Base-by-base conservation (phyloP, 2,329 filamentous ascomycete species). In the Phialophora expanda region DNA sequence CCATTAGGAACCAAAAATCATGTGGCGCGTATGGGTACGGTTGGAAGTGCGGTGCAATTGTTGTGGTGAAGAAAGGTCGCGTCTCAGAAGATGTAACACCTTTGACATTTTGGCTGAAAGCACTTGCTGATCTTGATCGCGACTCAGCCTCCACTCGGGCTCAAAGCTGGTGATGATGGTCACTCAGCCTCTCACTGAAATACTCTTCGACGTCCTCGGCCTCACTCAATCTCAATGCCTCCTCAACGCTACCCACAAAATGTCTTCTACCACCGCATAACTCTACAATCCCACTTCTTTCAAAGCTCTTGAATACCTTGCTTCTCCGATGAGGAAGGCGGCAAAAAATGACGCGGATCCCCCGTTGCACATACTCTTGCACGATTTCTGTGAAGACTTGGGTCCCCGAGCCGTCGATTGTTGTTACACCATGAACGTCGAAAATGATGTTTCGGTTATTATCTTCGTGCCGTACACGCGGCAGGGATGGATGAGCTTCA, bases 351-450 rank as follows among this genome's bases (percentile, higher is more conserved):
- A 83, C 80, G 6, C 79, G 73, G 1, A 94, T 92, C 0, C 90
- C 90, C 4, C 89, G 83, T 38, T 90, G 85, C n/a, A 89, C 83
- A 76, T 98, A 98, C 32, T 83, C 85, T 56, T 87, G 82, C 17
- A 99, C 92, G 71, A 98, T 98, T 78, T 98, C 95, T 55, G 87
- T 86, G 2, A 99, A 82, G 0, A 98, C 94, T 78, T 98, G 95
- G 0, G 92, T 90, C 1, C 94, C 95, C 0, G 93, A 96, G 5
- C 93, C 95, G 75, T 99, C 95, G 73, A 99, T 88, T 30, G 90
- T 90, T 0, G 93, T 97, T 2, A 99, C 95, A n/a, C 95, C 95
- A 72, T 98, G 94, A 7, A 98, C 93, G 76, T 99, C 95, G 74
- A 99, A 98, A 68, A 99, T 93, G 77, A 99, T 84, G 75, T 97